Conservation (phyloP, 495 filamentous ascomycete genomes). For the Parachaetomium inaequale region DNA sequence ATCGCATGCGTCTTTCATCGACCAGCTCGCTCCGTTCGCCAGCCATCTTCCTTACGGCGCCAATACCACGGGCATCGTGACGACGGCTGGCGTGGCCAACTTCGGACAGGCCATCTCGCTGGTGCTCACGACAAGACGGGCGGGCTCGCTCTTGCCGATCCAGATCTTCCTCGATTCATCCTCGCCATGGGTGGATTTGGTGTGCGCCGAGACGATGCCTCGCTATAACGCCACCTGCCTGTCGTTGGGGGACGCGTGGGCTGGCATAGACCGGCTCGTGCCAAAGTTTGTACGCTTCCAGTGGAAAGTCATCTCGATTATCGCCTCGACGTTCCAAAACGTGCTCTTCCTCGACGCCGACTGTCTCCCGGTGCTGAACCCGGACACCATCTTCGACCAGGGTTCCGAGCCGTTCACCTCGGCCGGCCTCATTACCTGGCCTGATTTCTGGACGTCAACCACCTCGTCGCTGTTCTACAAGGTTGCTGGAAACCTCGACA, state of each 20-base stretch:
- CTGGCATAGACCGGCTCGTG: not conserved
- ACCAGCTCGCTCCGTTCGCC: conserved; percentile 33
- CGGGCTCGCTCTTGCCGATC: conserved; percentile 54
- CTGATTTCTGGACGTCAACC: conserved; percentile 59
- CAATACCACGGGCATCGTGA: conserved; percentile 54
- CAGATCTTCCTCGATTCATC: conserved; percentile 55
- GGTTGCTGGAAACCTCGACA: conserved; percentile 42
- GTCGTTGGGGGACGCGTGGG: conserved; percentile 20
- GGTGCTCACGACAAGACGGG: conserved; percentile 56
- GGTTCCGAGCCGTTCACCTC: conserved; percentile 48
- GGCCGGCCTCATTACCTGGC: conserved; percentile 56
- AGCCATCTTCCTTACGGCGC: conserved; percentile 43
- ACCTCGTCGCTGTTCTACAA: conserved; percentile 51
- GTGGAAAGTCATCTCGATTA: conserved; percentile 57
- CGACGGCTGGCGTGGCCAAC: conserved; percentile 33
- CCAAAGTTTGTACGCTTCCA: conserved; percentile 44
- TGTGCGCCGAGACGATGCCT: conserved; percentile 54
- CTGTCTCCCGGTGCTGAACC: conserved; percentile 51
- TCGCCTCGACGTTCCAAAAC: conserved; percentile 59
- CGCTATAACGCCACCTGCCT: conserved; percentile 52
- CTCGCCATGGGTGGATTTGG: conserved; percentile 46
- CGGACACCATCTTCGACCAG: conserved; percentile 46
- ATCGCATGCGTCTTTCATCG: conserved; percentile 45
- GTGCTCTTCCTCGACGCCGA: conserved; percentile 63
- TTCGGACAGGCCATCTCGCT: conserved; percentile 42